phyloP scores from a whole-genome alignment of 768 basidiomycete species.

The Termitomyces sp. region DNA sequence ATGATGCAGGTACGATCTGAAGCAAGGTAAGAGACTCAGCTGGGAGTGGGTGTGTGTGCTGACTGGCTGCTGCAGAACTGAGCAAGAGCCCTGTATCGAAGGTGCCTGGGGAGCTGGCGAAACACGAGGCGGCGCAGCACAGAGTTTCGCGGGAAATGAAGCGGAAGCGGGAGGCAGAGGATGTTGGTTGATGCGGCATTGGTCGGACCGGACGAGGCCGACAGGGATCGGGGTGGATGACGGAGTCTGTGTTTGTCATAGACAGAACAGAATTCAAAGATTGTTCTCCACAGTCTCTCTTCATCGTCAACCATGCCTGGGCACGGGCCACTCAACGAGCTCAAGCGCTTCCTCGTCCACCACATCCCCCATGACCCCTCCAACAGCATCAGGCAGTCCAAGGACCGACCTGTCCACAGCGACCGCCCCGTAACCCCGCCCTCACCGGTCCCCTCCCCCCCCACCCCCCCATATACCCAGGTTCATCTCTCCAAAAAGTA shows the following conservation, averaged over 20 bases:
- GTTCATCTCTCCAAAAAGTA: conserved; percentile 98
- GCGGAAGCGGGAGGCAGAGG: conserved; percentile 82
- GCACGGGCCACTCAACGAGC: conserved; percentile 80
- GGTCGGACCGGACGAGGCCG: neutral
- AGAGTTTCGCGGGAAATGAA: conserved; percentile 94
- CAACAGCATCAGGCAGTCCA: conserved; percentile 32
- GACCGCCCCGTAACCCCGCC: conserved; percentile 21
- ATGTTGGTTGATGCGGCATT: conserved; percentile 39
- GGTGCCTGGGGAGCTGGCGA: conserved; percentile 80
- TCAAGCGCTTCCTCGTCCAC: conserved; percentile 92
- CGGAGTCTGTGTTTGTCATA: conserved; percentile 9
- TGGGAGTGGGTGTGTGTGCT: neutral
- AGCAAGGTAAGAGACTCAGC: conserved; percentile 59
- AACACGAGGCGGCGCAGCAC: conserved; percentile 89
- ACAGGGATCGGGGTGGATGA: conserved; percentile 3
- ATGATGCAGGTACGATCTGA: conserved; percentile 80
- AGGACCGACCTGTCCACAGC: conserved; percentile 27
- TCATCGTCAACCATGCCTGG: conserved; percentile 17
- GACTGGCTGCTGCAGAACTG: conserved; percentile 63
- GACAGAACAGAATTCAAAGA: neutral
- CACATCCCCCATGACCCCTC: conserved; percentile 59
- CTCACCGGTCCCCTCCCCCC: conserved; percentile 17
- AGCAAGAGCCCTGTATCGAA: conserved; percentile 87
- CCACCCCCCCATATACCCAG: conserved; percentile 36
- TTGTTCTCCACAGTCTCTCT: conserved; percentile 2